Evolutionary conservation across 2,329 filamentous ascomycete genomes (phyloP).

Genomic region (Paraconiothyrium sp.): DNA sequence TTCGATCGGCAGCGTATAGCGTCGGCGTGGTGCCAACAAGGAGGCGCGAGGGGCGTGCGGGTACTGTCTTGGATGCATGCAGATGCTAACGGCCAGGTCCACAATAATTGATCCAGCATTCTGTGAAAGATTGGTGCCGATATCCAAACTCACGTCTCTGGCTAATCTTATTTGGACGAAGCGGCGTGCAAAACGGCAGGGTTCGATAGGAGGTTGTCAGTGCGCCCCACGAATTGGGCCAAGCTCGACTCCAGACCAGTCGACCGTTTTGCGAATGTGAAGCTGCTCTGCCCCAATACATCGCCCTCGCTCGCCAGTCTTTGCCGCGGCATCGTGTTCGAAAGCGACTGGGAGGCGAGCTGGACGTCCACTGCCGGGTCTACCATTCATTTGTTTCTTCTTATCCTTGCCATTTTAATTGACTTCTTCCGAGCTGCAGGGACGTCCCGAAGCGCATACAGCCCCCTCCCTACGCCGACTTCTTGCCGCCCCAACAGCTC

Average conservation of each 20-base stretch:
- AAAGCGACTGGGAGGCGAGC: constrained; percentile 18
- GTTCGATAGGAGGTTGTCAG: constrained; percentile 24
- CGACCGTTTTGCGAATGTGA: constrained; percentile 23
- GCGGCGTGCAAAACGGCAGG: constrained; percentile 8
- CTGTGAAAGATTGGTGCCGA: neutral
- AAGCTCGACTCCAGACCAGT: constrained; percentile 35
- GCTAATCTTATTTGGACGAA: constrained; percentile 13
- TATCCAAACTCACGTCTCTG: constrained; percentile 1
- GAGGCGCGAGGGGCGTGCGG: too few relatives aligned
- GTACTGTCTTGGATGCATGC: too few relatives aligned
- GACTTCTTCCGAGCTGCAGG: constrained; percentile 33
- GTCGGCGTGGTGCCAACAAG: too few relatives aligned
- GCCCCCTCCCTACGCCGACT: constrained; percentile 33
- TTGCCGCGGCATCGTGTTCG: constrained; percentile 23
- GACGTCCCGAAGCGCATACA: constrained; percentile 41
- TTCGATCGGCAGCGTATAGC: too few relatives aligned
- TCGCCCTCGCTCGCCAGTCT: constrained; percentile 29
- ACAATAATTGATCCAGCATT: neutral
- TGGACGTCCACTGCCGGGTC: constrained; percentile 22
- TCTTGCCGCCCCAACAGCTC: constrained; percentile 19
- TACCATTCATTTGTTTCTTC: constrained; percentile 36
- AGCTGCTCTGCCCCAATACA: constrained; percentile 30
- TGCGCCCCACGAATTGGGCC: constrained; percentile 26
- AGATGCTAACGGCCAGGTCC: neutral
- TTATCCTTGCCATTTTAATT: constrained; percentile 31